Base-by-base conservation (phyloP, 441 rosid species). In the Euphorbia corollata region DNA sequence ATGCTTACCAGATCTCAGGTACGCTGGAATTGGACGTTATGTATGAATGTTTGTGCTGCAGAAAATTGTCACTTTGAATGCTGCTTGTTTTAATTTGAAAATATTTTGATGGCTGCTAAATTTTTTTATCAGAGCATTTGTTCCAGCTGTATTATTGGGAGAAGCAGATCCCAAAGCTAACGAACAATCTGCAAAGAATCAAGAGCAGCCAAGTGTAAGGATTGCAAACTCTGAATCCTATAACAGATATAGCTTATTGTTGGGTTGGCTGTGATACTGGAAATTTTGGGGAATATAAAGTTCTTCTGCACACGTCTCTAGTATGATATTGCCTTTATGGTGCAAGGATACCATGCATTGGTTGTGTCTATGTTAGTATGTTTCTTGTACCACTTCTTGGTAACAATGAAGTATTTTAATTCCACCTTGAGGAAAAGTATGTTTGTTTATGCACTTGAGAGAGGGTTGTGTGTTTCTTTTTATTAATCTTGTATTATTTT, bases 1-100 rank as follows among this genome's bases (percentile, higher is more conserved):
- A 82, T 85, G 88, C 76, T 81, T 90, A 68, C 96, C 98, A 30
- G 99, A 95, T 86, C 95, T 95, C 71, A 92, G 99, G 99, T 95
- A 72, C 77, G 87, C 74, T 63, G 64, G 68, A 8, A 67, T 27
- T 63, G 43, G 54, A 56, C 43, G 8, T 45, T 61, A n/a, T 38
- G 27, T n/a, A 8, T 10, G 13, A 47, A 36, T 63, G 41, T 50
- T 8, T 15, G 19, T 30, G 3, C 19, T 60, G 20, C 48, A 32
- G 18, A 48, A 16, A 38, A 45, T 38, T 36, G 19, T 19, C 30
- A 16, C 22, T 57, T 48, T 38, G 0, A 32, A n/a, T 4, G 58
- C 43, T 16, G 66, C 12, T 43, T 45, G 12, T 45, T 48, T 45
- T 51, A 18, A 36, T 48, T 22, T 16, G 11, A 53, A 22, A 54